phyloP scores from a whole-genome alignment of 106 monocot genomes.

The Narthecium ossifragum region DNA sequence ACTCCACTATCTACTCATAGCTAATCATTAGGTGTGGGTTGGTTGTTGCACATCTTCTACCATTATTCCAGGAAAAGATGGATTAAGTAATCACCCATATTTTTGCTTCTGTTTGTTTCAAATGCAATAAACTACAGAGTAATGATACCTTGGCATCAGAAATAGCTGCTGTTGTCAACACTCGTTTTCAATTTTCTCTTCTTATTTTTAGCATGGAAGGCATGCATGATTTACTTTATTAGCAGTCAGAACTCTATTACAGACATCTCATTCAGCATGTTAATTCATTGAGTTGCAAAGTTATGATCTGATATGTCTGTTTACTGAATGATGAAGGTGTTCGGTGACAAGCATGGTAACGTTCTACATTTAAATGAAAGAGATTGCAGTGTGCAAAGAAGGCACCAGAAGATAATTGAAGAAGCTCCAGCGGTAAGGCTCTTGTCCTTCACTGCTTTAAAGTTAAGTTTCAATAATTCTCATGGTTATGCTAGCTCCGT shows the following conservation, averaged over 20 bases:
- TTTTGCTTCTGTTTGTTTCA: no score
- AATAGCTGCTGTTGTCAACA: no score
- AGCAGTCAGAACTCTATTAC: not conserved
- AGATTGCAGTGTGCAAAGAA: conserved; percentile 97
- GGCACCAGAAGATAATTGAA: conserved; percentile 99
- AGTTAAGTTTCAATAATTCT: conserved; percentile 4
- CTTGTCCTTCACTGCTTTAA: conserved; percentile 14
- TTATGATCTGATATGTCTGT: not conserved
- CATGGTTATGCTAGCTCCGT: conserved; percentile 24
- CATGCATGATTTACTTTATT: no score
- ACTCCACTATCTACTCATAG: no score
- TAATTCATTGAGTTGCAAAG: not conserved
- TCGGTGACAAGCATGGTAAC: conserved; percentile 97
- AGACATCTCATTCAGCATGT: not conserved
- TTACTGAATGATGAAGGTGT: conserved; percentile 51
- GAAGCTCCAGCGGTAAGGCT: conserved; percentile 95
- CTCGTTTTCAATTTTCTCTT: no score
- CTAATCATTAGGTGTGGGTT: no score
- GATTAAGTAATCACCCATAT: no score
- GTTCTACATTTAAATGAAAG: conserved; percentile 90
- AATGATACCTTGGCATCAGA: no score
- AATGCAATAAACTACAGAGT: no score
- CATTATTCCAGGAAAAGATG: no score
- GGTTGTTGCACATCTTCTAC: no score
- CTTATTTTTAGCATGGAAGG: no score